Percentiles rank a stretch among this genome's conserved stretches.
phyloP scores from a whole-genome alignment of 768 basidiomycete genomes.

The Russula brevipes region DNA sequence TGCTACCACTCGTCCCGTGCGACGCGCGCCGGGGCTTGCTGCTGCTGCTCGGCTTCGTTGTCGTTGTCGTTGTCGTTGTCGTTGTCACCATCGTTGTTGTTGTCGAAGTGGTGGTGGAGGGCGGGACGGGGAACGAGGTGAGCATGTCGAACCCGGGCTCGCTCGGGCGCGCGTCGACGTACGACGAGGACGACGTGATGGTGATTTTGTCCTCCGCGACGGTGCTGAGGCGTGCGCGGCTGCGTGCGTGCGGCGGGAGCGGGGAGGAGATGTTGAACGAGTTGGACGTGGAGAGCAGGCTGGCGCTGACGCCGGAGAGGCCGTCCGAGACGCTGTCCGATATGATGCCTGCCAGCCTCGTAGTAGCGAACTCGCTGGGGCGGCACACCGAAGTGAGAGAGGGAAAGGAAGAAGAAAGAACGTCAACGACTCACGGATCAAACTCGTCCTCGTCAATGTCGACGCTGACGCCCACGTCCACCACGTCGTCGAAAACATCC shows the following conservation, averaged over 20 bases:
- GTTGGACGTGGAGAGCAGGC: conserved; percentile 45
- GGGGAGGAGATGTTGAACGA: conserved; percentile 51
- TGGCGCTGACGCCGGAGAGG: conserved; percentile 52
- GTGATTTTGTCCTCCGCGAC: conserved; percentile 34
- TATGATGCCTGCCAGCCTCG: conserved; percentile 42
- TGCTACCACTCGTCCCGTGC: conserved; percentile 19
- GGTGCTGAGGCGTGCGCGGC: conserved; percentile 53
- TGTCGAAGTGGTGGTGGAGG: too few species aligned
- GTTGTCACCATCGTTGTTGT: too few species aligned
- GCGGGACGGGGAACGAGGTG: conserved; percentile 33
- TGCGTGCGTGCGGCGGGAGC: conserved; percentile 36
- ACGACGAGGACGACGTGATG: neutral
- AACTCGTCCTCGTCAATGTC: conserved; percentile 66
- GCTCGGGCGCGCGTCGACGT: conserved; percentile 31
- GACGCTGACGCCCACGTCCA: conserved; percentile 45
- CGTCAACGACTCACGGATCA: conserved; percentile 57
- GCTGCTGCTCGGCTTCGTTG: neutral
- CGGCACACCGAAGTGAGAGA: neutral
- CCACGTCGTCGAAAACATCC: conserved; percentile 46
- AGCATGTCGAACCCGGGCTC: conserved; percentile 54
- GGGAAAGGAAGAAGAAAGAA: neutral
- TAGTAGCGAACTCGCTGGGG: conserved; percentile 64
- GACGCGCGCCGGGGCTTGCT: conserved; percentile 21
- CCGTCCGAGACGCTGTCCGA: conserved; percentile 64
- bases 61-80: neutral